phyloP scores from a whole-genome alignment of 2,329 filamentous ascomycete genomes.

The Fusarium tuaranense region DNA sequence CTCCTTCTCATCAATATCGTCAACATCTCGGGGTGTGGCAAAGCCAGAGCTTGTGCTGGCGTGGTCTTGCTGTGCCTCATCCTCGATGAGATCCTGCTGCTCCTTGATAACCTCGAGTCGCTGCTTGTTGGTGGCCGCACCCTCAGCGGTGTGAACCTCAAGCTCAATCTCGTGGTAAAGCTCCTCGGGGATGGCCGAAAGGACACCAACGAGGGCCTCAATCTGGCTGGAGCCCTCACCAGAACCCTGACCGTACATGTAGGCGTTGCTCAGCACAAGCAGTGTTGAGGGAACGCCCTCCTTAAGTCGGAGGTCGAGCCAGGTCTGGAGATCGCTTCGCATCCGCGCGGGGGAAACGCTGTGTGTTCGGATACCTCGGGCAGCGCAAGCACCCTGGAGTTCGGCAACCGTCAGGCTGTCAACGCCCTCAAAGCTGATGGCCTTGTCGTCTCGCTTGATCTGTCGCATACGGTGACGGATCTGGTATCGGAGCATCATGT shows the following conservation, averaged over 20 bases:
- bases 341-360: conserved; percentile 90
- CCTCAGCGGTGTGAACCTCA: conserved; percentile 96
- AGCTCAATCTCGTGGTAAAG: conserved; percentile 99
- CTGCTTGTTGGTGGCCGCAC: conserved; percentile 98
- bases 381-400: conserved; percentile 91
- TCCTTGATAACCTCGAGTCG: conserved; percentile 97
- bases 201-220: conserved; percentile 89
- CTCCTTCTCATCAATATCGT: conserved; percentile 96
- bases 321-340: conserved; percentile 90
- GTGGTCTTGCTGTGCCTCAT: conserved; percentile 93
- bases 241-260: conserved; percentile 93
- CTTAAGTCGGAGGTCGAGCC: conserved; percentile 93
- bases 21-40: conserved; percentile 83
- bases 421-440: conserved; percentile 93
- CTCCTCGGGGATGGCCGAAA: conserved; percentile 96
- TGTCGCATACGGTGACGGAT: conserved; percentile 98
- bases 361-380: conserved; percentile 91
- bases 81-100: conserved; percentile 97
- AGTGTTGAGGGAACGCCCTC: conserved; percentile 97
- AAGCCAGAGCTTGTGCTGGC: conserved; percentile 81
- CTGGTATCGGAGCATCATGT: conserved; percentile 97
- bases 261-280: conserved; percentile 95
- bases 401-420: conserved; percentile 94
- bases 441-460: conserved; percentile 97
- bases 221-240: conserved; percentile 92